Evolutionary conservation across 2,329 filamentous ascomycete species (phyloP), one percentile per base, ranked within the genome.

Genomic region (Cyphellophora europaea): DNA sequence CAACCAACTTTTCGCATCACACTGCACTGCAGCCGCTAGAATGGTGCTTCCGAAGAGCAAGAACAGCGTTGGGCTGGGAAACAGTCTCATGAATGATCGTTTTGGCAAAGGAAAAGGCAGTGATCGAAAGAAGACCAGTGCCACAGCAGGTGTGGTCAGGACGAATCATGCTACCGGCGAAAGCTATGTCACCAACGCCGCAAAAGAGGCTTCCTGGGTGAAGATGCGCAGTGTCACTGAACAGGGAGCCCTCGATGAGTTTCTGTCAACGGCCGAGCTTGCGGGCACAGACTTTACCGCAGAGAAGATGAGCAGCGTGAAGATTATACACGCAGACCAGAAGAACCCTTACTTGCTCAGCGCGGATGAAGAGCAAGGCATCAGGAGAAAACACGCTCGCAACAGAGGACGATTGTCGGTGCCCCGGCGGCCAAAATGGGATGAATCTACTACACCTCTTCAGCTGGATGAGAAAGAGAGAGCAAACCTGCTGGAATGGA

Each of bases 221-320:
- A 98, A 96, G 71, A 96, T 98, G 91, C 86, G 89, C 66, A 94
- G 86, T 58, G 84, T 98, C 49, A 98, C 91, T 4, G 86, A 98
- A 67, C 91, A 98, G 63, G 88, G 82, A 49, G 88, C 88, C 29
- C 77, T 98, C 43, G 91, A 98, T 59, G 91, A 98, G 61, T 98
- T 98, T 60, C 68, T 98, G 45, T 84, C 82, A 38, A 98, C 91
- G 2, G 93, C 91, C 44, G 88, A 96, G 64, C 69, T 98, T 49
- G 91, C 91, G n/a, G 89, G 87, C 47, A 98, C 91, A 48, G 91
- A 98, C 58, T 98, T 98, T 61, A 96, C 89, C 1, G 93, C 91
- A 17, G 88, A 96, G 68, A 96, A 96, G 72, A 83, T 93, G 76
- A 96, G 89, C 65, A 96, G 93, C 55, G 83, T 96, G 62, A 95